Conservation (phyloP, 345 rosid genomes). For the Euphorbia peplus region DNA sequence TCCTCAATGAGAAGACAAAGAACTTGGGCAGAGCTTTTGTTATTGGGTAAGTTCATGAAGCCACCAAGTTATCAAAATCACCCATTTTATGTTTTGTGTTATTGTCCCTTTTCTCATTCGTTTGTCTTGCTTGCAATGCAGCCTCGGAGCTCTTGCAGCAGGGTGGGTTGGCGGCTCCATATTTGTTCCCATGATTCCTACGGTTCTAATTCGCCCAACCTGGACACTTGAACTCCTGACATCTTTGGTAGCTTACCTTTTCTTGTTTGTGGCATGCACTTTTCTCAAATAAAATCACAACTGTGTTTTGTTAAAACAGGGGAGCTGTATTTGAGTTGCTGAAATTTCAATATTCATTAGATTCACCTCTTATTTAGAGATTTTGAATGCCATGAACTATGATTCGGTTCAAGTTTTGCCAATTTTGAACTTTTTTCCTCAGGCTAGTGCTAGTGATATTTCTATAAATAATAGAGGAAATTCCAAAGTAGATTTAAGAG, state of each 20-base stretch:
- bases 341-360: not conserved
- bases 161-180: constrained; percentile 91
- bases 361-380: not conserved
- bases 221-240: constrained; percentile 97
- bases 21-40: constrained; percentile 75
- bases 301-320: not conserved
- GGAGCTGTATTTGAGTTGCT: not conserved
- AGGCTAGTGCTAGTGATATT: not conserved
- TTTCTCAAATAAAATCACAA: constrained; percentile 61
- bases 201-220: constrained; percentile 59
- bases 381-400: not conserved
- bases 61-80: too few relatives aligned
- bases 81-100: not conserved
- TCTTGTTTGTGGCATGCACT: constrained; percentile 85
- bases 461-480: too few relatives aligned
- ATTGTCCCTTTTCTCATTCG: not conserved
- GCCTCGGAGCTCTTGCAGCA: constrained; percentile 69
- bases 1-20: constrained; percentile 89
- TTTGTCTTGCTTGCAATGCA: constrained; percentile 24
- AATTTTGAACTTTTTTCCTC: not conserved
- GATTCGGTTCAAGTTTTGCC: not conserved
- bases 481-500: too few relatives aligned
- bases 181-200: constrained; percentile 79
- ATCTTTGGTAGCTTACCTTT: constrained; percentile 67
- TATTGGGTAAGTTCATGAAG: constrained; percentile 52